Evolutionary conservation across 306 rosid species (phyloP).

Genomic region (Glycine soja): DNA sequence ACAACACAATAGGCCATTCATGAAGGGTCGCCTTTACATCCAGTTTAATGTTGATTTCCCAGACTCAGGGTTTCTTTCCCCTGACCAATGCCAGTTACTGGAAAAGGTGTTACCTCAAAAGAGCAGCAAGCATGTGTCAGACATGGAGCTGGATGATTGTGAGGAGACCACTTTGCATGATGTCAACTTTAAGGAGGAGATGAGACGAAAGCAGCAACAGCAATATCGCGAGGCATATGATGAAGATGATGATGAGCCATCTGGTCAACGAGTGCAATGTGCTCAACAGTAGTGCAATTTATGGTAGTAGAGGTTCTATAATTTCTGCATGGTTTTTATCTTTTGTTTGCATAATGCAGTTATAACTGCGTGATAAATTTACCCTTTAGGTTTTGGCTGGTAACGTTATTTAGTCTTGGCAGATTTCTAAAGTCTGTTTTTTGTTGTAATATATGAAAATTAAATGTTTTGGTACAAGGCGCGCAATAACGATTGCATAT

Average conservation of each 20-base stretch:
- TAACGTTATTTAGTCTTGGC: slow-evolving; percentile 27
- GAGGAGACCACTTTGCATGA: slow-evolving; percentile 77
- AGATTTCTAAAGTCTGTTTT: slow-evolving; percentile 21
- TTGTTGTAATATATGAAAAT: slow-evolving; percentile 40
- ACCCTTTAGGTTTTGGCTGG: slow-evolving; percentile 37
- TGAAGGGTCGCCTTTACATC: slow-evolving; percentile 70
- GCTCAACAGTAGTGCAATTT: slow-evolving; percentile 67
- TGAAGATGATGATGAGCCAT: slow-evolving; percentile 65
- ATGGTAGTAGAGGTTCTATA: neutral
- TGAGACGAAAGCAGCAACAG: slow-evolving; percentile 63
- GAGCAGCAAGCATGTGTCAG: slow-evolving; percentile 52
- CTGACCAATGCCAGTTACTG: slow-evolving; percentile 56
- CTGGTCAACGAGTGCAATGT: slow-evolving; percentile 67
- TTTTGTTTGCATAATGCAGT: slow-evolving; percentile 49
- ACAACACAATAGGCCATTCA: slow-evolving; percentile 65
- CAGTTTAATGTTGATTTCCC: slow-evolving; percentile 70
- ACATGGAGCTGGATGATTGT: slow-evolving; percentile 69
- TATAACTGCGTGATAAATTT: slow-evolving; percentile 40
- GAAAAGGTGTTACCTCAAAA: slow-evolving; percentile 56
- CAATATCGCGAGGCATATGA: slow-evolving; percentile 64
- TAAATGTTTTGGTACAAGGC: slow-evolving; percentile 14
- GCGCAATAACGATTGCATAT: neutral
- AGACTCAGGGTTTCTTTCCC: slow-evolving; percentile 58
- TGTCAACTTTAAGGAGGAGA: slow-evolving; percentile 68
- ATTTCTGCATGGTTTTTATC: slow-evolving; percentile 30